A percentile compares a stretch with the other conserved stretches of the same genome.
Conservation (phyloP, 257 asterid species). For the Rhazya stricta region DNA sequence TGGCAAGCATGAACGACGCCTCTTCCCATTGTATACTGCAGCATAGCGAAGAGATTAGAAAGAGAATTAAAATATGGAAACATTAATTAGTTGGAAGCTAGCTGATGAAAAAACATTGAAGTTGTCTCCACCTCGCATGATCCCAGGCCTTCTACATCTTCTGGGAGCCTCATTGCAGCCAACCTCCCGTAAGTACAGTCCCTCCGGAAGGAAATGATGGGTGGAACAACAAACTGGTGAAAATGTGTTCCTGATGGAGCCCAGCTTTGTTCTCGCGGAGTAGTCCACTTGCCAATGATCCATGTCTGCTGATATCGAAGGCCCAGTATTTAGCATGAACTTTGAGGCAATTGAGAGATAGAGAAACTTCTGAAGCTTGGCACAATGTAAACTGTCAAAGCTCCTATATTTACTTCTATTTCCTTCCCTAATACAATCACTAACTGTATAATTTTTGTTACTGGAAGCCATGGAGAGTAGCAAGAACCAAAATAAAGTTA, state of each 20-base stretch:
- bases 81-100: neutral
- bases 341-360: neutral
- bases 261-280: constrained; percentile 56
- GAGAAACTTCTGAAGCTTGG: neutral
- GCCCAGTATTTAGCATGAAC: neutral
- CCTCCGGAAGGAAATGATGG: constrained; percentile 69
- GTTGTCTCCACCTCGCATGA: constrained; percentile 63
- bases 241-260: constrained; percentile 79
- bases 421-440: neutral
- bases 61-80: neutral
- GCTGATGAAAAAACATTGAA: neutral
- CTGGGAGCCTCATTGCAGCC: constrained; percentile 86
- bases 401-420: neutral
- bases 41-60: neutral
- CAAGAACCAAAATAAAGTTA: neutral
- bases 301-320: constrained; percentile 38
- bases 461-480: neutral
- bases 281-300: constrained; percentile 71
- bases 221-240: constrained; percentile 79
- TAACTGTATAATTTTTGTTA: neutral
- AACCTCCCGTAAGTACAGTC: constrained; percentile 81
- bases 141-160: constrained; percentile 78
- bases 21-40: constrained; percentile 81
- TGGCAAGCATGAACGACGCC: constrained; percentile 98
- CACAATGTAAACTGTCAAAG: neutral